Evolutionary conservation across 108 stramenopile species (phyloP).

Genomic region (Stephanodiscus minutulus): DNA sequence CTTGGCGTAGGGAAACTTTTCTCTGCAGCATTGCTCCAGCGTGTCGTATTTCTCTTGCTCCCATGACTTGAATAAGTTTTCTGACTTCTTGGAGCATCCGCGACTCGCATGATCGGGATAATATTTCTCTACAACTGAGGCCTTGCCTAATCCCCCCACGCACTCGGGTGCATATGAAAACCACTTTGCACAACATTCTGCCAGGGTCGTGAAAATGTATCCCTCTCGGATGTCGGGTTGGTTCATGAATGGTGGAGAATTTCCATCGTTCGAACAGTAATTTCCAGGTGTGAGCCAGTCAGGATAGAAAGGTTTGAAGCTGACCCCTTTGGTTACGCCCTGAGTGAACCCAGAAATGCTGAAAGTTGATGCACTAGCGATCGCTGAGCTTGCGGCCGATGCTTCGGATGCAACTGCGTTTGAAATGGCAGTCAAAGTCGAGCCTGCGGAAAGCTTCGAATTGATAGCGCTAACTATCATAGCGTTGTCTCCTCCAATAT

Average conservation of each 20-base stretch:
- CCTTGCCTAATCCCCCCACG: background rate
- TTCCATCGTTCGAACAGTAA: conserved; percentile 11
- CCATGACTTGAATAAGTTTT: background rate
- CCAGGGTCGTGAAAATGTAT: no score
- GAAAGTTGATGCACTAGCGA: conserved; percentile 6
- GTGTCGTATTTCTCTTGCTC: conserved; percentile 16
- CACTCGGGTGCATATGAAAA: background rate
- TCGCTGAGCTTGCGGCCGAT: background rate
- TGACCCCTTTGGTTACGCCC: conserved; percentile 14
- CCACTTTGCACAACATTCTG: no score
- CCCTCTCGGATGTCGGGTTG: no score
- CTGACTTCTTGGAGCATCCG: background rate
- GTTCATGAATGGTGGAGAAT: no score
- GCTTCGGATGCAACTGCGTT: conserved; percentile 2
- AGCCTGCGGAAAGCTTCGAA: background rate
- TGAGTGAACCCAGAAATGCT: conserved; percentile 12
- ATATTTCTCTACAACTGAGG: conserved; percentile 6
- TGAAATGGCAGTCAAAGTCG: conserved; percentile 17
- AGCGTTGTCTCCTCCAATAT: conserved; percentile 3
- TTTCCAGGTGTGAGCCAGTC: background rate
- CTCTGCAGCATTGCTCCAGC: conserved; percentile 26
- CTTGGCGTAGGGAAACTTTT: conserved; percentile 12
- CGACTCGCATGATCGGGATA: conserved; percentile 11
- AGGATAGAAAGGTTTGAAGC: conserved; percentile 17
- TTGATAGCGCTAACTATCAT: conserved; percentile 5